phyloP scores from a whole-genome alignment of 2,329 filamentous ascomycete genomes.

The Emydomyces testavorans region DNA sequence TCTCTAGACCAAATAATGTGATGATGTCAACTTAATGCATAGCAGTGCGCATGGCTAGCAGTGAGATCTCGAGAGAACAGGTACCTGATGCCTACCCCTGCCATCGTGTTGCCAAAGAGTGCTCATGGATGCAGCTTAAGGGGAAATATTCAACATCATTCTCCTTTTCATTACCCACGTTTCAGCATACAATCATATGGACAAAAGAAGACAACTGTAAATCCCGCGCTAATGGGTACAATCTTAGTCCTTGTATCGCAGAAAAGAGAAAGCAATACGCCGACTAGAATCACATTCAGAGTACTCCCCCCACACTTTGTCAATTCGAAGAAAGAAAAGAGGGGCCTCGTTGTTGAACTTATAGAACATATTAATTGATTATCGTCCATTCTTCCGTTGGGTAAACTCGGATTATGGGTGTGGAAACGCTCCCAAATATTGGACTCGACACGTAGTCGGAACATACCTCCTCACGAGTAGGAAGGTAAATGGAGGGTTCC shows the following conservation, averaged over 20 bases:
- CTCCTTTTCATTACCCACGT: slow-evolving; percentile 9
- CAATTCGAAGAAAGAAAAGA: background rate
- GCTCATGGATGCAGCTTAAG: background rate
- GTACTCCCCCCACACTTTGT: background rate
- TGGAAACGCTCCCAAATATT: background rate
- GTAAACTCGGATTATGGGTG: background rate
- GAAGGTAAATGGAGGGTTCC: background rate
- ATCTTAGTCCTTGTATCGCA: background rate
- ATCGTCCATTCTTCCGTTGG: background rate
- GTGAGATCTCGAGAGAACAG: background rate
- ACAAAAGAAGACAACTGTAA: slow-evolving; percentile 3
- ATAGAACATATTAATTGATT: background rate
- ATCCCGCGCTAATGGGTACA: slow-evolving; percentile 4
- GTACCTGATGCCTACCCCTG: too few species aligned
- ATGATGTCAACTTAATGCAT: too few species aligned
- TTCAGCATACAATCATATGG: slow-evolving; percentile 9
- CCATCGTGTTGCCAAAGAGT: too few species aligned
- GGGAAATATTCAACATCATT: background rate
- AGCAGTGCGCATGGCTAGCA: too few species aligned
- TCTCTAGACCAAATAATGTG: too few species aligned
- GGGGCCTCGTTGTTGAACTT: background rate
- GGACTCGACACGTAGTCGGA: background rate
- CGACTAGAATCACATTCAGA: background rate
- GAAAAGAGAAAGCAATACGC: background rate
- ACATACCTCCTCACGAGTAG: background rate